Percentiles rank a stretch among this genome's conserved stretches.
Evolutionary conservation across 495 filamentous ascomycete genomes (phyloP).

Genomic region (Penicillium atrosanguineum): DNA sequence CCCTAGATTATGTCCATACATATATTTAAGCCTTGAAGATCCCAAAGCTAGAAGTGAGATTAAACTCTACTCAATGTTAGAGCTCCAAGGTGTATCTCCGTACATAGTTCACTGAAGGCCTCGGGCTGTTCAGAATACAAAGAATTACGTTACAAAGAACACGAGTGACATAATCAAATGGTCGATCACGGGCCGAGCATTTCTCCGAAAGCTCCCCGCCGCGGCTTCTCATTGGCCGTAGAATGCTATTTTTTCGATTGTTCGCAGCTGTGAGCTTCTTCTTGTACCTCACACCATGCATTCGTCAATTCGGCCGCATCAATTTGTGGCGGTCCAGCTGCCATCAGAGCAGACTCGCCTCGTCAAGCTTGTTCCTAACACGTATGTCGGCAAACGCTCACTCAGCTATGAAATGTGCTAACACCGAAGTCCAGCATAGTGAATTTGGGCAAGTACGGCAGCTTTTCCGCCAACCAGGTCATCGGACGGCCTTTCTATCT

Average conservation of each 20-base stretch:
- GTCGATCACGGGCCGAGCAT: neutral
- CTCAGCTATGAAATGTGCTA: conserved; percentile 8
- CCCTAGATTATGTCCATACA: neutral
- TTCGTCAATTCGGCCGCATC: conserved; percentile 58
- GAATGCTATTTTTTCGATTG: neutral
- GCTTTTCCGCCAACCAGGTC: conserved; percentile 80
- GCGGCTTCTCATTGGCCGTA: conserved; percentile 15
- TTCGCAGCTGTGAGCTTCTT: neutral
- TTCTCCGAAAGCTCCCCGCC: conserved; percentile 3
- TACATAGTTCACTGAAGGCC: too few species aligned
- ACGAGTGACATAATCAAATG: too few species aligned
- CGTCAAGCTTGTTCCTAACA: conserved; percentile 67
- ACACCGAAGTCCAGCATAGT: conserved; percentile 59
- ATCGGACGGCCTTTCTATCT: conserved; percentile 85
- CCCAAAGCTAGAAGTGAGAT: too few species aligned
- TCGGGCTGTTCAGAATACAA: neutral
- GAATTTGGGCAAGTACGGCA: conserved; percentile 84
- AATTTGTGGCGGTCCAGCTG: conserved; percentile 62
- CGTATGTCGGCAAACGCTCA: conserved; percentile 52
- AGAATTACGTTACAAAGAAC: neutral
- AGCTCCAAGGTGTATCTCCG: too few species aligned
- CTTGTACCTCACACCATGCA: conserved; percentile 29
- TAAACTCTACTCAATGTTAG: too few species aligned
- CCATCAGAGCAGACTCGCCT: conserved; percentile 65
- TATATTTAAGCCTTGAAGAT: neutral